phyloP scores from a whole-genome alignment of 108 stramenopile genomes.

The Pseudonitzschia multistriata region DNA sequence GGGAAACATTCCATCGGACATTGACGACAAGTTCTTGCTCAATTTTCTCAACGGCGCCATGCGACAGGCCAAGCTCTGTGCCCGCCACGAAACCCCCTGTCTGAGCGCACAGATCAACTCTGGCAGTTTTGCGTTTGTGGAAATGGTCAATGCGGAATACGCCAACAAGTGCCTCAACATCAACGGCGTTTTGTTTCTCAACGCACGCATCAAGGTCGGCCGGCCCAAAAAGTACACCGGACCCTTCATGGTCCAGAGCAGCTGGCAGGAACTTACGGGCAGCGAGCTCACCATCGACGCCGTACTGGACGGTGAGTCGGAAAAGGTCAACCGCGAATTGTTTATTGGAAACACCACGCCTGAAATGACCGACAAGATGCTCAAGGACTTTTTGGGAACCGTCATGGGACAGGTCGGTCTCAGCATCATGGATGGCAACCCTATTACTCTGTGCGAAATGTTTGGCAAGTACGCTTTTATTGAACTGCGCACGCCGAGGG shows the following conservation, averaged over 20 bases:
- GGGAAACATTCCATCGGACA: constrained; percentile 89
- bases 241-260: constrained; percentile 49
- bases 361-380: constrained; percentile 89
- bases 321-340: constrained; percentile 85
- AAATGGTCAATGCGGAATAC: constrained; percentile 66
- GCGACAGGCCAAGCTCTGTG: constrained; percentile 76
- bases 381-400: constrained; percentile 82
- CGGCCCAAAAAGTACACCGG: constrained; percentile 91
- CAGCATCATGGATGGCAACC: constrained; percentile 78
- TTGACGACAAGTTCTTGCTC: constrained; percentile 72
- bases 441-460: constrained; percentile 79
- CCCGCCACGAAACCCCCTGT: constrained; percentile 66
- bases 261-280: constrained; percentile 90
- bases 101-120: constrained; percentile 71
- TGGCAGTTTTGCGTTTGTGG: constrained; percentile 90
- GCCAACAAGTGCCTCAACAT: constrained; percentile 81
- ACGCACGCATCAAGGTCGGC: constrained; percentile 74
- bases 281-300: constrained; percentile 56
- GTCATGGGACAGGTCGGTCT: constrained; percentile 86
- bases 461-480: constrained; percentile 94
- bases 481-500: constrained; percentile 78
- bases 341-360: constrained; percentile 94
- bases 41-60: constrained; percentile 93
- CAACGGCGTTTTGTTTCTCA: constrained; percentile 90
- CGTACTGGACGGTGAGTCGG: constrained; percentile 61